These are phyloP conservation scores for Lagenaria siceraria DNA, from an alignment of 306 rosid species.

Conservation along the genomic window DNA sequence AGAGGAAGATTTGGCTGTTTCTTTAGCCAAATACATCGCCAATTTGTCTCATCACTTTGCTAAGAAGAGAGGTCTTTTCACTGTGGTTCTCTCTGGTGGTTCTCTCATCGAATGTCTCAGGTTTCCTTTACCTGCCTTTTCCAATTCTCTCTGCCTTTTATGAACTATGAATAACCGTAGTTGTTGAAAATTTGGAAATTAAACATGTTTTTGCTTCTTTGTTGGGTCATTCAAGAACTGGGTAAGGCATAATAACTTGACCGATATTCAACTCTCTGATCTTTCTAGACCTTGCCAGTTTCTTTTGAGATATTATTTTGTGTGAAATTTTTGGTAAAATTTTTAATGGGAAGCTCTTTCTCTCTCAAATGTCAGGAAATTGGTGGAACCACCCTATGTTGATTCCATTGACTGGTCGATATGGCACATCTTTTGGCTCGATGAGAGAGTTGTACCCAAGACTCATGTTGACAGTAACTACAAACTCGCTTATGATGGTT, in stretches of 20 bases:
- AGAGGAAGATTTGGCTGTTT: constrained; percentile 44
- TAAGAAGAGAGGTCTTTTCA: constrained; percentile 36
- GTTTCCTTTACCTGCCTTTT: not conserved
- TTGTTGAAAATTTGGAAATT: not conserved
- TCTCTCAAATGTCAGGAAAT: constrained; percentile 34
- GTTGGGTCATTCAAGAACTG: not conserved
- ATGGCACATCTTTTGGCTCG: constrained; percentile 79
- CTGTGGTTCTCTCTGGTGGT: constrained; percentile 61
- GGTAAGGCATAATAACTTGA: not conserved
- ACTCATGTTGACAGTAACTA: constrained; percentile 70
- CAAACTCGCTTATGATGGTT: constrained; percentile 64
- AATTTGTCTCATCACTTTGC: constrained; percentile 46
- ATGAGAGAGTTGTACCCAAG: constrained; percentile 73
- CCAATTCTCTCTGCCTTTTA: not conserved
- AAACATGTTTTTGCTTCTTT: not conserved
- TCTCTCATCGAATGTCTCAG: constrained; percentile 50
- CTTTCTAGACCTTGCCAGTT: not conserved
- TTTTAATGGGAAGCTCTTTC: too few species aligned
- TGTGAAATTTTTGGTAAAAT: too few species aligned
- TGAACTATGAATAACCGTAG: not conserved
- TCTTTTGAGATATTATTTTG: too few species aligned
- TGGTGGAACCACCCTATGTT: constrained; percentile 47
- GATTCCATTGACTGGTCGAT: constrained; percentile 50
- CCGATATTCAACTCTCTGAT: not conserved
- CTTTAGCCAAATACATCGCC: constrained; percentile 55